Evolutionary conservation across 2,329 filamentous ascomycete species (phyloP), one percentile per base, ranked within the genome.

Genomic region (Sphaerulina musiva): DNA sequence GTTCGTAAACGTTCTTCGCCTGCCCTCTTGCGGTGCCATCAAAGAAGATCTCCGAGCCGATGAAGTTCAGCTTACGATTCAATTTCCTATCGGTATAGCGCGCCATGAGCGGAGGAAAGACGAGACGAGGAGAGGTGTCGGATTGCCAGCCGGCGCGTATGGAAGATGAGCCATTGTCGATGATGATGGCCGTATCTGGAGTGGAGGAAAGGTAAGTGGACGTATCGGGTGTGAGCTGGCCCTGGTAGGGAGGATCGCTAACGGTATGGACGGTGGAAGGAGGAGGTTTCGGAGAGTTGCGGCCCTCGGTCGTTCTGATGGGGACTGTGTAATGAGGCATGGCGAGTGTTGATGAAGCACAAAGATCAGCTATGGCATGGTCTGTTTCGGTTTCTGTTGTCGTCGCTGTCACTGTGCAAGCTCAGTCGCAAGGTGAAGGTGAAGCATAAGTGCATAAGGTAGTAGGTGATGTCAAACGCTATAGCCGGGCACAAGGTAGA

Each of bases 141-240:
- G 95, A 95, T 6, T 91, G 95, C 91, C 92, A 98, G 61, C 93
- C 93, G 50, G 92, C 92, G 72, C 95, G 89, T 56, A 96, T 83
- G 32, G 85, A 78, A 50, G 87, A 95, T 23, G 92, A 93, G 62
- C 93, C 93, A 86, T 96, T 96, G 75, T 98, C 93, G 68, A 98
- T 97, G 59, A 98, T 88, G 66, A 98, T 96, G 48, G 90, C 89
- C 48, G 84, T 87, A 51, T 73, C 69, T 42, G 65, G 59, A 39
- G 66, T 78, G 56, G 88, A 91, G 62, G 80, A 78, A 64, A 81
- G 78, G 67, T 86, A 90, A 46, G 87, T 88, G 65, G 92, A 85
- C 7, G 77, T 74, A 64, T 82, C 78, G 45, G 79, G 72, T 48
- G 78, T 72, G 42, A 77, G 77, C 66, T 78, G 80, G 57, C 81